Evolutionary conservation across 78 protist genomes (phyloP), one percentile per base, ranked within the genome.

Genomic region (Creolimax fragrantissima): DNA sequence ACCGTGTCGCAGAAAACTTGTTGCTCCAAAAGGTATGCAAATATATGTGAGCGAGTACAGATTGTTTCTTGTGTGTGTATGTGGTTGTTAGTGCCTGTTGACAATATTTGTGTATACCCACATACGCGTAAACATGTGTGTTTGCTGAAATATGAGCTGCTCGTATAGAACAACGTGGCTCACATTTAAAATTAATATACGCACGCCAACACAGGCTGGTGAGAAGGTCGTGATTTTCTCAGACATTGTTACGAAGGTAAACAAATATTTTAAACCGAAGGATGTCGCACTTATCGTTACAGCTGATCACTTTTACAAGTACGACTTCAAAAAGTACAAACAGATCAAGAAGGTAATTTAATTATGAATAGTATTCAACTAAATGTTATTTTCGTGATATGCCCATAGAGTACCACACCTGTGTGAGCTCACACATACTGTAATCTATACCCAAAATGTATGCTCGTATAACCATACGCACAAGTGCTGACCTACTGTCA

Each of bases 201-300:
- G n/a, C n/a, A n/a, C n/a, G n/a, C n/a, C 74, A 58, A 17, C 24
- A 24, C 1, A 58, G 74, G 74, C 74, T 2, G 92, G 92, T 41
- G 92, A 90, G 83, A 90, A 42, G 32, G 74, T 66, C 43, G 92
- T 90, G 35, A 90, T 90, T 3, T 90, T 90, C 83, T 44, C 83
- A 35, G 92, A 90, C 32, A 36, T 90, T 6, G 92, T 90, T 35
- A 42, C 35, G 41, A 90, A 90, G 83, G 81, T 90, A 7, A 90
- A 90, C 83, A 90, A 90, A n/a, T 32, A 88, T 36, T 7, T 7
- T 36, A 88, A 88, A 32, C 11, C 67, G 66, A 32, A 88, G 37
- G 45, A 88, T n/a, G 45, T 7, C 36, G 90, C 90, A n/a, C 66
- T 88, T n/a, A 43, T 88, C 81, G 90, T 88, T n/a, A 88, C 90